Percentiles rank a stretch among this genome's conserved stretches.
These are phyloP conservation scores for Microstroma glucosiphilum DNA, from an alignment of 1,284 basidiomycete genomes.

Conservation along the genomic window DNA sequence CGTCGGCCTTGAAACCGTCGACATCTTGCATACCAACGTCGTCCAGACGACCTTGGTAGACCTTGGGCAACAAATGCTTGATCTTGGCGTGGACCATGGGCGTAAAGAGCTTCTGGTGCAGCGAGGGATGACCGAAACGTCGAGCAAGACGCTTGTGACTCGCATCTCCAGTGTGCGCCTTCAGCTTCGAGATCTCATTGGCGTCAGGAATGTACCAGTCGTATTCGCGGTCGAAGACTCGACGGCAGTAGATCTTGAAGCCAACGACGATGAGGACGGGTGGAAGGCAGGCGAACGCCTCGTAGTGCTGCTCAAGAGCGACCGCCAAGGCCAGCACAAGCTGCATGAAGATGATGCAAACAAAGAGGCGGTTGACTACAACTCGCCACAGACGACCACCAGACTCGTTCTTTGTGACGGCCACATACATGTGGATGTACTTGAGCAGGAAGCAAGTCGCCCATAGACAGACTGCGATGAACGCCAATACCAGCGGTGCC, in stretches of 20 bases:
- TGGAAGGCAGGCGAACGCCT: conserved; percentile 21
- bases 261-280: conserved; percentile 39
- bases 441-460: conserved; percentile 44
- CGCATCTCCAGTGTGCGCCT: conserved; percentile 35
- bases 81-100: conserved; percentile 46
- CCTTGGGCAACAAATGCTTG: conserved; percentile 33
- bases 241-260: conserved; percentile 44
- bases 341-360: conserved; percentile 48
- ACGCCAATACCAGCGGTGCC: conserved; percentile 40
- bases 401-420: conserved; percentile 47
- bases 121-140: conserved; percentile 47
- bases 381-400: conserved; percentile 49
- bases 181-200: conserved; percentile 31
- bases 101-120: conserved; percentile 41
- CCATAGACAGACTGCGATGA: conserved; percentile 39
- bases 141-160: conserved; percentile 41
- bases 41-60: conserved; percentile 38
- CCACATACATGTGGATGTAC: conserved; percentile 51
- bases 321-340: conserved; percentile 40
- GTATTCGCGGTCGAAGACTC: conserved; percentile 37
- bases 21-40: conserved; percentile 24
- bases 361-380: conserved; percentile 43
- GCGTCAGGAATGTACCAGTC: conserved; percentile 47
- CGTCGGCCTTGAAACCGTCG: conserved; percentile 36
- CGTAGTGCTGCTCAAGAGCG: conserved; percentile 23